Percentiles rank a stretch among this genome's conserved stretches.
Conservation (phyloP, 768 basidiomycete genomes). For the Saitozyma podzolica region DNA sequence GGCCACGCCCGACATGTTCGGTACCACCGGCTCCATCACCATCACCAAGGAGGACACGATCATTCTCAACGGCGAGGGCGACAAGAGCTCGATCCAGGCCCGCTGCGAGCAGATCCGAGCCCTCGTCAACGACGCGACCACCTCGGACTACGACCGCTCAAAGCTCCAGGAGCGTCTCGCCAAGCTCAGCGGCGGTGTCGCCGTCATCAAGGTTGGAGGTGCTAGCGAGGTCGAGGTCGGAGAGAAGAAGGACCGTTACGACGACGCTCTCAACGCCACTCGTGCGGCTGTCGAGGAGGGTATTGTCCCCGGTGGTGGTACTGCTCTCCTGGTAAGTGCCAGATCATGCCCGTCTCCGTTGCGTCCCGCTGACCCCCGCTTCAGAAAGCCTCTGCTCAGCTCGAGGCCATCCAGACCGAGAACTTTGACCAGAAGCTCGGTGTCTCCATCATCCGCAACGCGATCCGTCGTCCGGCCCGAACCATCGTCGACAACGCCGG, state of each 20-base stretch:
- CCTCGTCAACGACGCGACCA: conserved; percentile 75
- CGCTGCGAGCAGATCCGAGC: conserved; percentile 95
- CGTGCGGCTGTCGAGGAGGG: conserved; percentile 98
- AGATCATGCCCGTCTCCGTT: conserved; percentile 47
- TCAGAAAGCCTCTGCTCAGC: conserved; percentile 51
- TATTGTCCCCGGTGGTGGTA: conserved; percentile 94
- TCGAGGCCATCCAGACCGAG: conserved; percentile 69
- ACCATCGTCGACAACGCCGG: conserved; percentile 92
- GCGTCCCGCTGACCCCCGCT: conserved; percentile 6
- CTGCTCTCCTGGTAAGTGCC: conserved; percentile 70
- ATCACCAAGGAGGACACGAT: conserved; percentile 99
- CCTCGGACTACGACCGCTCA: conserved; percentile 87
- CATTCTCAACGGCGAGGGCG: conserved; percentile 87
- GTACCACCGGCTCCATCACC: conserved; percentile 84
- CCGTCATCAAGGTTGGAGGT: conserved; percentile 97
- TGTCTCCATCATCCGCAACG: conserved; percentile 85
- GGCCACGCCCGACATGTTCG: conserved; percentile 82
- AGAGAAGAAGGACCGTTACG: conserved; percentile 99
- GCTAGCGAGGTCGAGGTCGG: conserved; percentile 91
- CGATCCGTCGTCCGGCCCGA: conserved; percentile 76
- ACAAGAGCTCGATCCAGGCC: conserved; percentile 83
- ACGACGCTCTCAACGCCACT: conserved; percentile 96
- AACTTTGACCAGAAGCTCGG: conserved; percentile 99
- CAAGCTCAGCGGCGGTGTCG: conserved; percentile 93
- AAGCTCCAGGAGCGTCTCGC: conserved; percentile 97